Evolutionary conservation across 495 filamentous ascomycete species (phyloP).

Genomic region (Achaetomiella virescens): DNA sequence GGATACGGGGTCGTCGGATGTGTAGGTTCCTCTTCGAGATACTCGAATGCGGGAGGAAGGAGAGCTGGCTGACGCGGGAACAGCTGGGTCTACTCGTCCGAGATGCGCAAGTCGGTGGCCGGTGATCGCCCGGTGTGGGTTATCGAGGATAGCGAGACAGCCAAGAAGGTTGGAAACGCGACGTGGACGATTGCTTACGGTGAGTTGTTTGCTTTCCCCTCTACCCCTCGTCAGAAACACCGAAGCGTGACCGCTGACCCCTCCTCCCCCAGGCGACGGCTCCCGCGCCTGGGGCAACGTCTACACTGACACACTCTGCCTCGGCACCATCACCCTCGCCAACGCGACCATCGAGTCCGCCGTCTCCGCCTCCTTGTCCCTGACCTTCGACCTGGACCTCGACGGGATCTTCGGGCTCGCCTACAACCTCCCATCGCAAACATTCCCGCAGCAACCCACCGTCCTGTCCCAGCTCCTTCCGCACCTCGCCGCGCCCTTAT

Average conservation of each 20-base stretch:
- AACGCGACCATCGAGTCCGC: constrained; percentile 51
- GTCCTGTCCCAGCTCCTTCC: constrained; percentile 62
- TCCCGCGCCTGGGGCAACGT: constrained; percentile 32
- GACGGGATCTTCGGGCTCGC: constrained; percentile 38
- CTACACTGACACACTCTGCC: constrained; percentile 32
- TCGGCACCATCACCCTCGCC: constrained; percentile 47
- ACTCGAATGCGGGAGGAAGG: background rate
- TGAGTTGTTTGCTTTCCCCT: constrained; percentile 33
- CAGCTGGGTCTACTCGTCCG: constrained; percentile 25
- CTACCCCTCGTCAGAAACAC: background rate
- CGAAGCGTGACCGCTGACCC: background rate
- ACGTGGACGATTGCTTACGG: constrained; percentile 68
- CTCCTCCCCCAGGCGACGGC: constrained; percentile 18
- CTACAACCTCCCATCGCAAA: constrained; percentile 28
- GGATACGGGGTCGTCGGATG: constrained; percentile 70
- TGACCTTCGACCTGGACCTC: constrained; percentile 22
- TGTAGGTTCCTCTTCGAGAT: constrained; percentile 53
- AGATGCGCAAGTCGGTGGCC: constrained; percentile 8
- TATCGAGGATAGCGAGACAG: constrained; percentile 56
- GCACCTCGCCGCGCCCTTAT: constrained; percentile 44
- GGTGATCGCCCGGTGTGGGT: constrained; percentile 21
- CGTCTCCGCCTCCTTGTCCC: constrained; percentile 23
- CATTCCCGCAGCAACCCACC: constrained; percentile 50
- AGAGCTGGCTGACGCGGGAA: background rate
- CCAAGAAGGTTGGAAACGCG: constrained; percentile 41